Conservation (phyloP, 495 filamentous ascomycete species). For the Trichoderma erinaceum region DNA sequence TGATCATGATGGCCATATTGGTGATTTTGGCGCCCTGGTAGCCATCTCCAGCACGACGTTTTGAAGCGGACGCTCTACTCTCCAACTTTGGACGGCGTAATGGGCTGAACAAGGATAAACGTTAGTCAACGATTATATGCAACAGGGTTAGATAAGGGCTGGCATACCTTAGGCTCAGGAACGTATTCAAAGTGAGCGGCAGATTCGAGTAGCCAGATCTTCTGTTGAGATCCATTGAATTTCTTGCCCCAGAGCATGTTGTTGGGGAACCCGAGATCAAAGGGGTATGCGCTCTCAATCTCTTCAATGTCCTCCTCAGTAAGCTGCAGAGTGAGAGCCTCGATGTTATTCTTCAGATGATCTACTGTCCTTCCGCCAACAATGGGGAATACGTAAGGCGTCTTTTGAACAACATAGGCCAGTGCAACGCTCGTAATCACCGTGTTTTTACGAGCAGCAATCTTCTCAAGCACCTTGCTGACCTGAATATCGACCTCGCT, state of each 20-base stretch:
- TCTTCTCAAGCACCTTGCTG: constrained; percentile 48
- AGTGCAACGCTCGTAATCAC: constrained; percentile 55
- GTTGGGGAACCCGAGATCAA: constrained; percentile 58
- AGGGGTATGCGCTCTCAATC: constrained; percentile 56
- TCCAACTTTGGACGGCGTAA: constrained; percentile 25
- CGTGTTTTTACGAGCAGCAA: constrained; percentile 49
- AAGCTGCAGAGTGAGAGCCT: constrained; percentile 53
- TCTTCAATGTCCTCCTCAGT: constrained; percentile 55
- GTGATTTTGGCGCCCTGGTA: neutral
- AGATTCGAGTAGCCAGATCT: constrained; percentile 37
- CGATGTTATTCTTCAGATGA: constrained; percentile 62
- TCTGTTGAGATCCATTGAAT: constrained; percentile 34
- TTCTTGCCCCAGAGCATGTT: constrained; percentile 44
- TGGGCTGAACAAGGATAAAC: constrained; percentile 20
- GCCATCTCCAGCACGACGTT: neutral
- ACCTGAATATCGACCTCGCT: constrained; percentile 44
- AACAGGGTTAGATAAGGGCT: neutral
- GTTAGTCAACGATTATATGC: neutral
- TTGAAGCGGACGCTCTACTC: constrained; percentile 25
- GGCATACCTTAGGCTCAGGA: constrained; percentile 21
- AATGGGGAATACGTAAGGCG: constrained; percentile 71
- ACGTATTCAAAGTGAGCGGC: constrained; percentile 46
- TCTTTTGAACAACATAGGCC: constrained; percentile 68
- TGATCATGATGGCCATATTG: neutral
- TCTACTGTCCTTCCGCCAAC: constrained; percentile 55